Evolutionary conservation across 768 basidiomycete species (phyloP), one percentile per base, ranked within the genome.

Genomic region (Rhizopogon roseolus): DNA sequence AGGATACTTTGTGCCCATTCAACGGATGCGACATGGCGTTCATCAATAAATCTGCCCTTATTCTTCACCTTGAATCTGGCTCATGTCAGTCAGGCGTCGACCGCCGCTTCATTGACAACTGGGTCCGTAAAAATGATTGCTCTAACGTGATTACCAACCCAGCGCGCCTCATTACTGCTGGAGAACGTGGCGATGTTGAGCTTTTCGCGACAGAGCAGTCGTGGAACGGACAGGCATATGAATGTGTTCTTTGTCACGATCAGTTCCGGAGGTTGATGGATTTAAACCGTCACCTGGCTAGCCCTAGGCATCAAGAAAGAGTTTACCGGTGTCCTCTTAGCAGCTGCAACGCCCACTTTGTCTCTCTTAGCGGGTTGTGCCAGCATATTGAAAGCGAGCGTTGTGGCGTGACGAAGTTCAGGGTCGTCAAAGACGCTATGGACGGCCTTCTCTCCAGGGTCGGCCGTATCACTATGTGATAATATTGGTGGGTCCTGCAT

Each of bases 341-440:
- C 6, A 66, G 65, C 10, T 88, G 86, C 60, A 60, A 51, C 2
- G 29, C 46, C 22, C 62, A 66, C 32, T 86, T 84, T 61, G 56
- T 49, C 6, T 76, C 81, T 13, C 73, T 88, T 32, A 86, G 85
- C 52, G 83, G 62, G 4, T 65, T 88, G 50, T 78, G 77, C 41
- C 80, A 82, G 67, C 85, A 88, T 63, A 75, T 88, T 32, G 85
- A 88, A 71, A 83, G 81, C 61, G 80, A 78, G 58, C 66, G 57
- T 27, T 88, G 86, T 63, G 81, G 80, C 0, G 77, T 86, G 19
- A 53, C 64, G 36, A 76, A 66, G 65, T 84, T 83, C 63, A 71
- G 54, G 60, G 60, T 57, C 1, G 77, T 80, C 19, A 65, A 72
- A 48, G 62, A 64, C 6, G 64, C 67, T 1, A 68, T 84, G 70